phyloP scores from a whole-genome alignment of 345 rosid genomes.

The Linum usitatissimum region DNA sequence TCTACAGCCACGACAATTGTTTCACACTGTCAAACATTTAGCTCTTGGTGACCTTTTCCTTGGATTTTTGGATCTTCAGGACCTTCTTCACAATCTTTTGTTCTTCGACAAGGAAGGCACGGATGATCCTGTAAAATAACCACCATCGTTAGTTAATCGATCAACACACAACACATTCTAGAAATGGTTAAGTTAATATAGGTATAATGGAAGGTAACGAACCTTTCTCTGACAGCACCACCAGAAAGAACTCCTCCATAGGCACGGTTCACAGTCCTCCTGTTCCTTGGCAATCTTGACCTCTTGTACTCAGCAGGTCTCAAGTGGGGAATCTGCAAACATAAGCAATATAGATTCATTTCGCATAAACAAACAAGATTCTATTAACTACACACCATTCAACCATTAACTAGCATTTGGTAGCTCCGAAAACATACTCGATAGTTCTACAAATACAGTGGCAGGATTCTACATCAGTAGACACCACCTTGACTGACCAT shows the following conservation, averaged over 20 bases:
- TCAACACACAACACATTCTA: background rate
- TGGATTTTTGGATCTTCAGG: background rate
- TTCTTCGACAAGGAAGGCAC: background rate
- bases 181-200: background rate
- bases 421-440: too few relatives aligned
- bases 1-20: too few relatives aligned
- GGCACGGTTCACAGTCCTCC: slow-evolving; percentile 1
- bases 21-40: too few relatives aligned
- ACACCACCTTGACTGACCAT: too few relatives aligned
- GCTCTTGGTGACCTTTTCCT: background rate
- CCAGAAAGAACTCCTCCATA: slow-evolving; percentile 3
- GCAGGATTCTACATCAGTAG: too few relatives aligned
- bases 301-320: background rate
- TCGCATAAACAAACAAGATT: background rate
- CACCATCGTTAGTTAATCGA: background rate
- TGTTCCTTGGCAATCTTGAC: background rate
- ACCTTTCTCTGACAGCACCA: slow-evolving; percentile 4
- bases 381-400: background rate
- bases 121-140: background rate
- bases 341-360: background rate
- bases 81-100: background rate
- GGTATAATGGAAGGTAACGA: background rate
- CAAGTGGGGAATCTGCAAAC: background rate
- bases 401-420: too few relatives aligned
- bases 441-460: too few relatives aligned